Conservation (phyloP, 768 basidiomycete species). For the Serendipita indica region DNA sequence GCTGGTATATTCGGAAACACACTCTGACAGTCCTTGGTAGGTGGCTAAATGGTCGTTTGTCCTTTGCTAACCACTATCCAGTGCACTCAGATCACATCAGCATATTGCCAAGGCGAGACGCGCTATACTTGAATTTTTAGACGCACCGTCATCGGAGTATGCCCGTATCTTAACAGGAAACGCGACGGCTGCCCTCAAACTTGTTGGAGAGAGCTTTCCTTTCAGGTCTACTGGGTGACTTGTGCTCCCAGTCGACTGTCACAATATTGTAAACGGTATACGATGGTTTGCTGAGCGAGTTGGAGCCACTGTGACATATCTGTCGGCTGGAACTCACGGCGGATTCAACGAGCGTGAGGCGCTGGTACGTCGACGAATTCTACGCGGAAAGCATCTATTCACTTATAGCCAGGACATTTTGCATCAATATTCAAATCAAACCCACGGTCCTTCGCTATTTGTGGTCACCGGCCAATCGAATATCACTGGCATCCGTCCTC, state of each 20-base stretch:
- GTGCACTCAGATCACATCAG: constrained; percentile 53
- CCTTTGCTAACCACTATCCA: too few species aligned
- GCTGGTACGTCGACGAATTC: constrained; percentile 35
- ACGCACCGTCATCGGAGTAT: constrained; percentile 51
- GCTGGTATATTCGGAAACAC: constrained; percentile 63
- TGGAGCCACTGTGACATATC: constrained; percentile 47
- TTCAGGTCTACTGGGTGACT: constrained; percentile 44
- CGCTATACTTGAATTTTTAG: constrained; percentile 62
- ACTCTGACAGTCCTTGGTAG: constrained; percentile 68
- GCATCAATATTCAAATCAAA: constrained; percentile 16
- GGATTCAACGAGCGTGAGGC: constrained; percentile 45
- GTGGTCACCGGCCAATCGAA: constrained; percentile 62
- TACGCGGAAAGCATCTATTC: too few species aligned
- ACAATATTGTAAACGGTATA: constrained; percentile 79
- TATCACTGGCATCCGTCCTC: too few species aligned
- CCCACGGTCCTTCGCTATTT: constrained; percentile 51
- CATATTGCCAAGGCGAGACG: constrained; percentile 55
- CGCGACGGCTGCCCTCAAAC: constrained; percentile 62
- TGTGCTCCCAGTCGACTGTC: constrained; percentile 62
- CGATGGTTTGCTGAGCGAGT: constrained; percentile 48
- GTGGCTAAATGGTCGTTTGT: too few species aligned
- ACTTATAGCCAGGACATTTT: neutral
- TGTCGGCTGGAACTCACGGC: constrained; percentile 46
- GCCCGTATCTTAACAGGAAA: constrained; percentile 73
- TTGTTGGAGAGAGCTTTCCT: constrained; percentile 69